These are phyloP conservation scores for Crithidia fasciculata DNA, from an alignment of 208 protist genomes.

Conservation along the genomic window DNA sequence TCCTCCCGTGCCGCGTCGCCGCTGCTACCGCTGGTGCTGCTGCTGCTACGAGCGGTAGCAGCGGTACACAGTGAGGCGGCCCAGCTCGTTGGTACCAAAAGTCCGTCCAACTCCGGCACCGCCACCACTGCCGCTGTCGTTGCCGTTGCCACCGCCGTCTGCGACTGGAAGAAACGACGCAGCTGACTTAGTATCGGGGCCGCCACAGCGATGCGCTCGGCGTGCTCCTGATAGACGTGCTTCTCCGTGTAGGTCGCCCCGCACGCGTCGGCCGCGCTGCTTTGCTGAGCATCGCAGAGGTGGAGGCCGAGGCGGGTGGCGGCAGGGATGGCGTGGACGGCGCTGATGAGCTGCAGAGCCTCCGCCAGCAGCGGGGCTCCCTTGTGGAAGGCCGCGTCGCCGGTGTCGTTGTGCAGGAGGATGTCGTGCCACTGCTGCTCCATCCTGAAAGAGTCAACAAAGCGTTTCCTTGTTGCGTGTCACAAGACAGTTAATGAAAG, in stretches of 20 bases:
- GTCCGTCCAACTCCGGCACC: constrained; percentile 20
- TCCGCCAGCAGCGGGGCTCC: constrained; percentile 66
- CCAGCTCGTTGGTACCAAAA: constrained; percentile 20
- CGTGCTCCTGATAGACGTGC: constrained; percentile 28
- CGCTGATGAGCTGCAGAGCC: constrained; percentile 55
- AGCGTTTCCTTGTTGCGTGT: too few relatives aligned
- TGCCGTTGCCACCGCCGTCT: not conserved
- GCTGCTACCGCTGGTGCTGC: not conserved
- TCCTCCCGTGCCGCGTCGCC: not conserved
- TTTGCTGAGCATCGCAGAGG: constrained; percentile 23
- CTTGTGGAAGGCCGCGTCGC: constrained; percentile 54
- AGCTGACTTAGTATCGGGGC: constrained; percentile 16
- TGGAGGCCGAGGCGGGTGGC: constrained; percentile 39
- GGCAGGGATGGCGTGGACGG: constrained; percentile 34
- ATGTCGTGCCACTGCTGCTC: constrained; percentile 70
- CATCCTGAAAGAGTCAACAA: constrained; percentile 2
- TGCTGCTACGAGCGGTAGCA: too few relatives aligned
- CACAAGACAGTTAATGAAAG: not conserved
- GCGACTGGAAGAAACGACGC: constrained; percentile 18
- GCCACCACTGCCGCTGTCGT: not conserved
- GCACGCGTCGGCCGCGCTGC: not conserved
- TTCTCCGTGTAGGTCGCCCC: constrained; percentile 28
- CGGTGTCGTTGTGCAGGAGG: constrained; percentile 68
- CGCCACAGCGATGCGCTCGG: constrained; percentile 11
- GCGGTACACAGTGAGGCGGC: not conserved